Conservation (phyloP, 2,329 filamentous ascomycete species). For the Cryphonectria carpinicola region DNA sequence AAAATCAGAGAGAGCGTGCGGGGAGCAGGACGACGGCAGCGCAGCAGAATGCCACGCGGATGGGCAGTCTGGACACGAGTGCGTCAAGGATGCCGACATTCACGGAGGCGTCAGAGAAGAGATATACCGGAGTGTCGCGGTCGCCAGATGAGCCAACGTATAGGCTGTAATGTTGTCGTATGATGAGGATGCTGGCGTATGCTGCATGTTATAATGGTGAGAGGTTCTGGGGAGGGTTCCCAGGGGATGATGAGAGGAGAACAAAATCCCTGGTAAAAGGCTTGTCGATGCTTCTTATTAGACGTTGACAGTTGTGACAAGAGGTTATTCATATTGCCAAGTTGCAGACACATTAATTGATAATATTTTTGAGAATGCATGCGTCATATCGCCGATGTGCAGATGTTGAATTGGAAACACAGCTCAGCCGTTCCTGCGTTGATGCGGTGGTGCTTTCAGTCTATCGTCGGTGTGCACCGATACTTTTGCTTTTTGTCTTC, state of each 20-base stretch:
- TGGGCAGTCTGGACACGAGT: background rate
- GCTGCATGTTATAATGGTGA: background rate
- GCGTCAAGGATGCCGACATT: background rate
- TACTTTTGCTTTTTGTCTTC: background rate
- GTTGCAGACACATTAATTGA: constrained; percentile 1
- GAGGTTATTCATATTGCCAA: background rate
- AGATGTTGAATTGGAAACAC: constrained; percentile 10
- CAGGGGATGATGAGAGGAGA: background rate
- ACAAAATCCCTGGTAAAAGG: background rate
- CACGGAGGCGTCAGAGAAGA: constrained; percentile 1
- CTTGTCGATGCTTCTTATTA: background rate
- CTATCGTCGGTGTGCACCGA: background rate
- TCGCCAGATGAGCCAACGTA: constrained; percentile 15
- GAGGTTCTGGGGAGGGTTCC: background rate
- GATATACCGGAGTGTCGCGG: constrained; percentile 3
- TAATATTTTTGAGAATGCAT: background rate
- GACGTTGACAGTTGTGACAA: background rate
- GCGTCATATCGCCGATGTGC: background rate
- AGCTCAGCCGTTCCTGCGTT: background rate
- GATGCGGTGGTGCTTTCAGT: constrained; percentile 1
- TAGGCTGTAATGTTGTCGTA: background rate
- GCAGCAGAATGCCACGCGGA: background rate
- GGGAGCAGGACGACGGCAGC: constrained; percentile 17
- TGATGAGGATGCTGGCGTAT: background rate
- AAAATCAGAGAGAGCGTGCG: constrained; percentile 20